Percentiles rank a stretch among this genome's conserved stretches.
Evolutionary conservation across 441 rosid species (phyloP).

Genomic region (Gossypium schwendimanii): DNA sequence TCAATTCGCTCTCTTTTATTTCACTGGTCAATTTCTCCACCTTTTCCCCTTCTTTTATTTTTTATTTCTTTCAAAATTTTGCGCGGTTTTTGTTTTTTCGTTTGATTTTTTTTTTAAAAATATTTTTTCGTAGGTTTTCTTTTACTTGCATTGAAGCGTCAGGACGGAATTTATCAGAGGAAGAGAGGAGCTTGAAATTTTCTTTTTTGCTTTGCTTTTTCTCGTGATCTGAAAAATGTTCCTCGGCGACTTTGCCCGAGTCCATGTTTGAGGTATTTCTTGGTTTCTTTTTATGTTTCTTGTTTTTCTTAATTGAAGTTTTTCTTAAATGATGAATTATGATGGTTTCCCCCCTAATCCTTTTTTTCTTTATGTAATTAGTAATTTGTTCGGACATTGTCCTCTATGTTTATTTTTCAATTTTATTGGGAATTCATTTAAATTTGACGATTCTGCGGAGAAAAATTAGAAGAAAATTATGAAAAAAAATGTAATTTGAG

Average conservation of each 20-base stretch:
- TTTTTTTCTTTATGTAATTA: not conserved
- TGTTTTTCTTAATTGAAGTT: no score
- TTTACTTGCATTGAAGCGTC: not conserved
- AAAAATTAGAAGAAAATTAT: not conserved
- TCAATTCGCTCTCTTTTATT: not conserved
- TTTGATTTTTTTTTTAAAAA: not conserved
- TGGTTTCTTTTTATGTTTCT: not conserved
- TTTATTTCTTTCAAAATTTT: not conserved
- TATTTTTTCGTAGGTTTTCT: not conserved
- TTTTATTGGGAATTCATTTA: not conserved
- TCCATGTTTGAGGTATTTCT: not conserved
- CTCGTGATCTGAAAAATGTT: slow-evolving; percentile 10
- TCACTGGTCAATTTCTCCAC: not conserved
- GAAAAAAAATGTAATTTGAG: not conserved
- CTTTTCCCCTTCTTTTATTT: not conserved
- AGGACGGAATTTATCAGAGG: not conserved
- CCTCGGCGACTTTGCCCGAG: not conserved
- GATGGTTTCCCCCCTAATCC: not conserved
- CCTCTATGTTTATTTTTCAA: not conserved
- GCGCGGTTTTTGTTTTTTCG: not conserved
- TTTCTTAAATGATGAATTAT: not conserved
- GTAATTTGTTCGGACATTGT: not conserved
- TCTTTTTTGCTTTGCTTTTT: not conserved
- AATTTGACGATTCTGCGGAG: not conserved
- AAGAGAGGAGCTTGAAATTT: not conserved